phyloP scores from a whole-genome alignment of 106 monocot species.

The Triglochin maritima region DNA sequence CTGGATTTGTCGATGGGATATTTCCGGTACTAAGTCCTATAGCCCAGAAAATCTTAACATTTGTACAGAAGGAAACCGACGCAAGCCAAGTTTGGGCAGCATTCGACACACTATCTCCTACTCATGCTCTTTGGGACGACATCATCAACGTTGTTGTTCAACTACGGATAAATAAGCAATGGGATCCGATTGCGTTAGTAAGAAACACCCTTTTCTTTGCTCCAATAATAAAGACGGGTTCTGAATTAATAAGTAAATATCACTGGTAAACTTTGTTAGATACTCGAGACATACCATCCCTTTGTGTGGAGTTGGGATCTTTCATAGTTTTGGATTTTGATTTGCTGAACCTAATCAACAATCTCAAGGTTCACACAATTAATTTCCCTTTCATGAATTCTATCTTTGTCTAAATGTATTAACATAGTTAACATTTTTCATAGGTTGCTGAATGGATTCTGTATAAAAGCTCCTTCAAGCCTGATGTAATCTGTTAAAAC shows the following conservation, averaged over 20 bases:
- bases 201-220: conserved; percentile 12
- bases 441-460: conserved; percentile 83
- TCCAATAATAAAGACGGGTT: background rate
- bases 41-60: conserved; percentile 60
- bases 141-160: conserved; percentile 68
- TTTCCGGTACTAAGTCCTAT: conserved; percentile 78
- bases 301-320: too few relatives aligned
- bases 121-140: conserved; percentile 76
- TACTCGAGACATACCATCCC: too few relatives aligned
- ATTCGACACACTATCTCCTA: conserved; percentile 46
- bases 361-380: too few relatives aligned
- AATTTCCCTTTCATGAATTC: too few relatives aligned
- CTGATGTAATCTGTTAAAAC: conserved; percentile 85
- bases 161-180: conserved; percentile 68
- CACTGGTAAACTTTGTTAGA: too few relatives aligned
- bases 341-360: too few relatives aligned
- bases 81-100: conserved; percentile 36
- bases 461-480: conserved; percentile 63
- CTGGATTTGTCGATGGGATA: conserved; percentile 90
- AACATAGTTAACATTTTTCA: background rate
- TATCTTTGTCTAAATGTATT: background rate
- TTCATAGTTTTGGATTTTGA: too few relatives aligned
- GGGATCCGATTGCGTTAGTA: conserved; percentile 66
- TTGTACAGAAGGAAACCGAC: conserved; percentile 40
- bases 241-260: too few relatives aligned